These are phyloP conservation scores for Aspergillus tubingensis DNA, from an alignment of 2,329 filamentous ascomycete species.

Conservation along the genomic window DNA sequence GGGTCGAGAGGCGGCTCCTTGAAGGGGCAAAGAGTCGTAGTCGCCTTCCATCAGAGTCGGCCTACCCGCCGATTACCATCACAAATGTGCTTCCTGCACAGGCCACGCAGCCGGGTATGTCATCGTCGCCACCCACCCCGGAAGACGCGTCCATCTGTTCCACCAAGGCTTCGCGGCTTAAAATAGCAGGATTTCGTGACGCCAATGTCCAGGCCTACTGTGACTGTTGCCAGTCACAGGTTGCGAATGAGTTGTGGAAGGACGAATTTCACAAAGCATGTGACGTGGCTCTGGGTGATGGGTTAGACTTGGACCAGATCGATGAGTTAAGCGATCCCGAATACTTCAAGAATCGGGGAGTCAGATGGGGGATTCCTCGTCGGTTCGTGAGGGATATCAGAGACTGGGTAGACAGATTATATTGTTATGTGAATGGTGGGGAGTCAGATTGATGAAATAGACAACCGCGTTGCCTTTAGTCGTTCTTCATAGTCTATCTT, in stretches of 20 bases:
- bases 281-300: constrained; percentile 15
- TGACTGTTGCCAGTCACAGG: too few relatives aligned
- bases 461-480: too few relatives aligned
- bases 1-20: too few relatives aligned
- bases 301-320: constrained; percentile 1
- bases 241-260: constrained; percentile 3
- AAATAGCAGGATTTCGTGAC: constrained; percentile 4
- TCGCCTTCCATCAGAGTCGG: too few relatives aligned
- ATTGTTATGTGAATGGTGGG: not conserved
- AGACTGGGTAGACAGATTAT: not conserved
- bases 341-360: constrained; percentile 1
- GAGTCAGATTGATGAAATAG: not conserved
- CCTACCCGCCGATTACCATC: too few relatives aligned
- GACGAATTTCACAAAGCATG: constrained; percentile 13
- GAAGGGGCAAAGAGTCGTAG: too few relatives aligned
- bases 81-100: too few relatives aligned
- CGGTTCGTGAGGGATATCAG: not conserved
- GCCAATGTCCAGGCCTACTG: not conserved
- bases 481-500: not conserved
- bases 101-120: too few relatives aligned
- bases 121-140: not conserved
- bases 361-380: not conserved
- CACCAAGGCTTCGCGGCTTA: not conserved
- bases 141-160: not conserved
- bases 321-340: constrained; percentile 1